These are phyloP conservation scores for Limnanthes douglasii DNA, from an alignment of 345 rosid genomes.

Conservation along the genomic window DNA sequence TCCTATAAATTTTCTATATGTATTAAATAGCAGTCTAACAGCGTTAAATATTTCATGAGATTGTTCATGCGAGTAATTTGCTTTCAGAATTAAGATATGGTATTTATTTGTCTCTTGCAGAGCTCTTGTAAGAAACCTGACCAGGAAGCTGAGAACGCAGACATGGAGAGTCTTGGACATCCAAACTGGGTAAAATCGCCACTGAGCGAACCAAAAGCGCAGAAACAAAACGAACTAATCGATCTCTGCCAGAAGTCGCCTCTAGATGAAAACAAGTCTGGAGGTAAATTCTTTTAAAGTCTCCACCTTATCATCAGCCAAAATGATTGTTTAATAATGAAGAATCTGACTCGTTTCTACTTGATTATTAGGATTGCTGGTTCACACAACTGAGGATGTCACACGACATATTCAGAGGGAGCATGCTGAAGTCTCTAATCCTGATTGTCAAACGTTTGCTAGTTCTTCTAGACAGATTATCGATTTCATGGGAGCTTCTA, in stretches of 20 bases:
- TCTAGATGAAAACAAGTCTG: slow-evolving; percentile 16
- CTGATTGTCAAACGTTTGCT: slow-evolving; percentile 9
- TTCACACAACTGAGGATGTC: slow-evolving; percentile 12
- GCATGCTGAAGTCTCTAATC: slow-evolving; percentile 11
- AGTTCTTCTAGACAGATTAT: slow-evolving; percentile 36
- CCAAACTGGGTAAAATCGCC: slow-evolving; percentile 8
- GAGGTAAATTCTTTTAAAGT: slow-evolving; percentile 15
- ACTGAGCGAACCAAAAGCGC: slow-evolving; percentile 9
- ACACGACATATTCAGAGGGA: slow-evolving; percentile 13
- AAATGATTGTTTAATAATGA: not conserved
- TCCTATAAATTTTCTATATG: not conserved
- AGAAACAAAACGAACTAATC: slow-evolving; percentile 8
- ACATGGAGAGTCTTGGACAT: slow-evolving; percentile 26
- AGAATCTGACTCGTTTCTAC: slow-evolving; percentile 5
- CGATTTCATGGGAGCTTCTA: slow-evolving; percentile 59
- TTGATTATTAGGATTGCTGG: slow-evolving; percentile 10
- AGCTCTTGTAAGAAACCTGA: slow-evolving; percentile 78
- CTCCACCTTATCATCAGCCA: slow-evolving; percentile 4
- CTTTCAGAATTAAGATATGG: too few relatives aligned
- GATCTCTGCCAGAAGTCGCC: slow-evolving; percentile 11
- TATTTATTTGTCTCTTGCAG: slow-evolving; percentile 39
- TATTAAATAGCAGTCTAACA: too few relatives aligned
- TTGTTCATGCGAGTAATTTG: slow-evolving; percentile 8
- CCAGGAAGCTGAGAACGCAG: slow-evolving; percentile 38
- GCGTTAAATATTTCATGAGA: too few relatives aligned